Conservation (phyloP, 306 rosid species). For the Mucuna pruriens region DNA sequence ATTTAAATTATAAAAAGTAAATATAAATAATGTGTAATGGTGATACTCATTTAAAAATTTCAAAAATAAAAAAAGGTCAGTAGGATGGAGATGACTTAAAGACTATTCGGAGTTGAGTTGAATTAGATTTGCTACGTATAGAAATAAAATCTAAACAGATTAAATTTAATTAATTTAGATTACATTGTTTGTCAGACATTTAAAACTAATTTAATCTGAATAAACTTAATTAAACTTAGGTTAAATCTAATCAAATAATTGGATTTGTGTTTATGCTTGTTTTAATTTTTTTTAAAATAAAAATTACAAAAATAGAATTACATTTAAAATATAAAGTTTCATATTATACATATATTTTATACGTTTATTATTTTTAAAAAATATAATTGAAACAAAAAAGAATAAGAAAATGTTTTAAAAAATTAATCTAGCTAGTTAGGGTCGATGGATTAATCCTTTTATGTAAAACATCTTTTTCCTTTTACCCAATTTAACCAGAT, state of each 20-base stretch:
- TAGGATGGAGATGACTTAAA: no score
- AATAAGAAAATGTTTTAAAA: neutral
- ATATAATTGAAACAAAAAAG: neutral
- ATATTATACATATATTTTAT: neutral
- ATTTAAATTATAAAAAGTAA: no score
- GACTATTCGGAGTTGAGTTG: neutral
- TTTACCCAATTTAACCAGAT: neutral
- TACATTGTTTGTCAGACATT: neutral
- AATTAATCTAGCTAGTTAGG: neutral
- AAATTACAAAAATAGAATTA: neutral
- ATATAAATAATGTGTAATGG: no score
- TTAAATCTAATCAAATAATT: neutral
- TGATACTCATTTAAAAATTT: no score
- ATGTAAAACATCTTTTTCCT: neutral
- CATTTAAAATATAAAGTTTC: neutral
- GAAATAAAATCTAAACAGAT: no score
- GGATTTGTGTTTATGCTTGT: neutral
- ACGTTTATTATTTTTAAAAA: neutral
- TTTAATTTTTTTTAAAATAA: neutral
- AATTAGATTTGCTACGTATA: no score
- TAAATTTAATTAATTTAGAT: no score
- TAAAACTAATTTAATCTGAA: neutral
- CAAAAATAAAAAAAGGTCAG: no score
- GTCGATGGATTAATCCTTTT: neutral
- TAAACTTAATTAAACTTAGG: neutral